Evolutionary conservation across 768 basidiomycete species (phyloP).

Genomic region (Serendipita indica): DNA sequence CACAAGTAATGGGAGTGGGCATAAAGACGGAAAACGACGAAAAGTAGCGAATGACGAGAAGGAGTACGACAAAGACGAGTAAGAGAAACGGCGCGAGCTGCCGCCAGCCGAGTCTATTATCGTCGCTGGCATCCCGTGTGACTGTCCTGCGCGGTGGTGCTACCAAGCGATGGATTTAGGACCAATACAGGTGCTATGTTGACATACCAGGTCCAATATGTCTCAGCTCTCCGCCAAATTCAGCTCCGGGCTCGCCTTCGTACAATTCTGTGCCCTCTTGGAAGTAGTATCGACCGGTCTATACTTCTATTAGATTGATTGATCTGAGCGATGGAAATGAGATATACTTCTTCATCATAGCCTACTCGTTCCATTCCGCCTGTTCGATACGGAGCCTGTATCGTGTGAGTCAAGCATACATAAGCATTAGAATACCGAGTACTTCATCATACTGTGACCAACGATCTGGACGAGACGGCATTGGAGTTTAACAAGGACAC

Average conservation of each 20-base stretch:
- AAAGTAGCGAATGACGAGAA: not conserved
- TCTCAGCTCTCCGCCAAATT: constrained; percentile 2
- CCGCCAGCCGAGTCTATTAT: not conserved
- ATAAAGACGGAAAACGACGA: not conserved
- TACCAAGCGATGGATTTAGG: not conserved
- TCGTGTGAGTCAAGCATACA: not conserved
- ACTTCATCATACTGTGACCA: constrained; percentile 8
- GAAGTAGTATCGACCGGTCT: constrained; percentile 5
- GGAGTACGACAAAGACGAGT: not conserved
- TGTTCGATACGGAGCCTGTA: not conserved
- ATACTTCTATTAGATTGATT: not conserved
- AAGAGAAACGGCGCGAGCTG: constrained; percentile 1
- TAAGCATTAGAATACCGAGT: not conserved
- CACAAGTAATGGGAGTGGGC: not conserved
- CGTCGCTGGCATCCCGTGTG: not conserved
- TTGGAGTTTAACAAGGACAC: not conserved
- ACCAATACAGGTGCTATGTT: not conserved
- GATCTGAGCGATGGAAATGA: not conserved
- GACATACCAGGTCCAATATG: not conserved
- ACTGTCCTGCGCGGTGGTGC: not conserved
- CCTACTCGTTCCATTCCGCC: constrained; percentile 2
- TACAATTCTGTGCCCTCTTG: constrained; percentile 6
- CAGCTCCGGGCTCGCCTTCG: not conserved
- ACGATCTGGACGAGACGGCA: constrained; percentile 4
- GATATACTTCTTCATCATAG: not conserved